Evolutionary conservation across 1,284 basidiomycete species (phyloP), one percentile per base, ranked within the genome.

Genomic region (Cystobasidium sp.): DNA sequence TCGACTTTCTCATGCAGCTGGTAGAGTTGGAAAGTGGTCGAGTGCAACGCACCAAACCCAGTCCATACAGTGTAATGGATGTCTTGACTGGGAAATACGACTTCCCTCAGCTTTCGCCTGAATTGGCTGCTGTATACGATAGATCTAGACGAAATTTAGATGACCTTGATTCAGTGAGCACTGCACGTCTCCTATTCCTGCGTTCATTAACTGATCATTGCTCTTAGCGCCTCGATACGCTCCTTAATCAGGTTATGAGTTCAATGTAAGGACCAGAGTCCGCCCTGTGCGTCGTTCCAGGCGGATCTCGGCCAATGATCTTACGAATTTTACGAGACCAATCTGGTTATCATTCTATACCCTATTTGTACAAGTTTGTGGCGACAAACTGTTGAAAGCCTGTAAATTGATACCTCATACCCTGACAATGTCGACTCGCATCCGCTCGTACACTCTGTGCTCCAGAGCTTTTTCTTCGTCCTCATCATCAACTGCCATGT

Each of bases 391-490:
- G 24, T 68, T 43, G 10, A 8, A 22, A 6, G 43, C 14, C 2
- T 43, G 37, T 51, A 55, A 43, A 12, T 37, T 3, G 44, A 46
- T 31, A 5, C 44, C 39, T 18, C 46, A 59, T 43, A 75, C 58
- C n/a, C 70, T 56, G 9, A 76, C 75, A 14, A 76, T 64, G 41
- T 76, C 75, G 22, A 76, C 70, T 3, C 68, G 56, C 22, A 49
- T 47, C 20, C 75, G 64, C 47, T 76, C 75, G 39, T 74, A 76
- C 14, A 76, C 51, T 18, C 52, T 53, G 58, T 76, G 70, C 18
- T 75, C 73, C 12, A 71, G n/a, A 68, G 66, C 52, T 43, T 46
- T 70, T 68, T 52, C 75, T 68, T 53, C 73, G 53, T 79, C 75
- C 1, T 63, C 62, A 14, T 69, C 77, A 22, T 77, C 71, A 3